These are phyloP conservation scores for Xylariaceae sp. DNA, from an alignment of 2,329 filamentous ascomycete genomes.

Conservation along the genomic window DNA sequence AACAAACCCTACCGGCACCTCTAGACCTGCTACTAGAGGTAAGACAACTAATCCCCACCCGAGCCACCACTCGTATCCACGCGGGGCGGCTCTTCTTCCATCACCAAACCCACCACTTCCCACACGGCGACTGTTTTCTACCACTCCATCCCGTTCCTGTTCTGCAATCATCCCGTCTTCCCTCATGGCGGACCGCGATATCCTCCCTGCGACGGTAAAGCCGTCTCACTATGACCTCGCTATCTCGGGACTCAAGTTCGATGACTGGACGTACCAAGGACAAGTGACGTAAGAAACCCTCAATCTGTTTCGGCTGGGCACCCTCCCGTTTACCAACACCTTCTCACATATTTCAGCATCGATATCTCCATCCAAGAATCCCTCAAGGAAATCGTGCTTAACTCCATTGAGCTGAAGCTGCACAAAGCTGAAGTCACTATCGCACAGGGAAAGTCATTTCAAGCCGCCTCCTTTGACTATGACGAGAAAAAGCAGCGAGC, in stretches of 20 bases:
- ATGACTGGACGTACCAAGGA: slow-evolving; percentile 73
- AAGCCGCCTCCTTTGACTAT: slow-evolving; percentile 65
- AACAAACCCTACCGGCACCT: too few species aligned
- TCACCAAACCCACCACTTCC: slow-evolving; percentile 4
- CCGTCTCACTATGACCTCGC: slow-evolving; percentile 82
- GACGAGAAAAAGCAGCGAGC: slow-evolving; percentile 81
- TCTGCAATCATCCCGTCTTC: slow-evolving; percentile 29
- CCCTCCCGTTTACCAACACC: too few species aligned
- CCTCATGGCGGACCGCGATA: slow-evolving; percentile 56
- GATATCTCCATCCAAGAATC: slow-evolving; percentile 66
- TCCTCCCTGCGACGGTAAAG: slow-evolving; percentile 64
- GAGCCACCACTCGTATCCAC: too few species aligned
- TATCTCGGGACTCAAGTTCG: slow-evolving; percentile 76
- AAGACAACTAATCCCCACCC: background rate
- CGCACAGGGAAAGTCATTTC: slow-evolving; percentile 53
- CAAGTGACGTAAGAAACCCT: slow-evolving; percentile 55
- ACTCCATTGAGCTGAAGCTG: slow-evolving; percentile 79
- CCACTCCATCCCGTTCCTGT: slow-evolving; percentile 20
- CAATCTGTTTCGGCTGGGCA: background rate
- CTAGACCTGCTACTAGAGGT: too few species aligned
- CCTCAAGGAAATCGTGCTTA: slow-evolving; percentile 75
- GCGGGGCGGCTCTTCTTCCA: background rate
- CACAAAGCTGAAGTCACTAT: slow-evolving; percentile 57
- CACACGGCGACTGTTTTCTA: slow-evolving; percentile 19
- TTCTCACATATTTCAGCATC: slow-evolving; percentile 49